phyloP scores from a whole-genome alignment of 768 basidiomycete genomes.

The Daedaleopsis sinensis region DNA sequence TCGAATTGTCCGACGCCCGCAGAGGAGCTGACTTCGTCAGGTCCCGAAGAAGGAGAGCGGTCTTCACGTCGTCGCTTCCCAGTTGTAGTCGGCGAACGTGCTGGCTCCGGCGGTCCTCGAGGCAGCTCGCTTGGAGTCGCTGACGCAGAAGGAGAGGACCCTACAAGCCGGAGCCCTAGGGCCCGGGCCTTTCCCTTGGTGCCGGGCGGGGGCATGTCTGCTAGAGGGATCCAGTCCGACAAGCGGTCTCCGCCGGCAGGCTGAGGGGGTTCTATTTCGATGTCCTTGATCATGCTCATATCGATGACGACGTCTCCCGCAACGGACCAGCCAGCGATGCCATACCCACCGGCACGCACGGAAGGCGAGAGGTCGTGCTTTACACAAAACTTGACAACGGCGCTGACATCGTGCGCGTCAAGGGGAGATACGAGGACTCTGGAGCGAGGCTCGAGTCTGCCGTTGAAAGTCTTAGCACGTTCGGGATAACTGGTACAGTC shows the following conservation, averaged over 20 bases:
- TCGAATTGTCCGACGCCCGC: slow-evolving; percentile 42
- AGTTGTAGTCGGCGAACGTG: neutral
- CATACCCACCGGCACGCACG: slow-evolving; percentile 89
- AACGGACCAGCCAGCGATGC: slow-evolving; percentile 88
- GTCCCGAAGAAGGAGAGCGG: slow-evolving; percentile 13
- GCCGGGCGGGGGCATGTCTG: slow-evolving; percentile 52
- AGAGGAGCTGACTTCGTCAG: slow-evolving; percentile 5
- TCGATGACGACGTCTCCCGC: slow-evolving; percentile 88
- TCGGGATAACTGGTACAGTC: slow-evolving; percentile 24
- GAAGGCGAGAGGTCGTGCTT: slow-evolving; percentile 73
- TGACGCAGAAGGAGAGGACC: slow-evolving; percentile 2
- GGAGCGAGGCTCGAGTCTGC: slow-evolving; percentile 26
- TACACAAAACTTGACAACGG: slow-evolving; percentile 75
- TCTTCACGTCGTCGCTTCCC: slow-evolving; percentile 58
- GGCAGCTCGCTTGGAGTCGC: slow-evolving; percentile 36
- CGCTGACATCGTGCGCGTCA: slow-evolving; percentile 82
- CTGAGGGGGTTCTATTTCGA: slow-evolving; percentile 65
- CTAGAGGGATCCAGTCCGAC: slow-evolving; percentile 60
- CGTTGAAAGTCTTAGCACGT: slow-evolving; percentile 33
- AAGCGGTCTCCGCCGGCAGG: slow-evolving; percentile 19
- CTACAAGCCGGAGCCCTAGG: neutral
- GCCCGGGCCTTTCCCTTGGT: slow-evolving; percentile 57
- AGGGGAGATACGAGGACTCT: slow-evolving; percentile 61
- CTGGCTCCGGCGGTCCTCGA: neutral
- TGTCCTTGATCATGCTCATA: slow-evolving; percentile 65